phyloP scores from a whole-genome alignment of 192 early-diverging fungal genomes.

The Jimgerdemannia lactiflua region DNA sequence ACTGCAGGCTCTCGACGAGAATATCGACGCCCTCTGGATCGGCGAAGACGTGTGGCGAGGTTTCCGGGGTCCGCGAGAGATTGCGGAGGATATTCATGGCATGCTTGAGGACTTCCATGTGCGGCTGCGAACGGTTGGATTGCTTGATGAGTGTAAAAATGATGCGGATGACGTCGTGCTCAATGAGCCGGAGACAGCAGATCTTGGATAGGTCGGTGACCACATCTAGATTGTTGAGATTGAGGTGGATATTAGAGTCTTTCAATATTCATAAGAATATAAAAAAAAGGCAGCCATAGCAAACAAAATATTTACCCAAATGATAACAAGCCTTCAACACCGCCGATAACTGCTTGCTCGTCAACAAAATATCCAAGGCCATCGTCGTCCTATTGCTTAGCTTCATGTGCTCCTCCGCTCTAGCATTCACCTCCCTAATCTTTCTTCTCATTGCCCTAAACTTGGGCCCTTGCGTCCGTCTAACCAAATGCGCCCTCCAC shows the following conservation, averaged over 20 bases:
- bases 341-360: constrained; percentile 36
- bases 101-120: constrained; percentile 40
- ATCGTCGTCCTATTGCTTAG: constrained; percentile 38
- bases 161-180: constrained; percentile 36
- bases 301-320: constrained; percentile 19
- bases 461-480: constrained; percentile 27
- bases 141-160: constrained; percentile 37
- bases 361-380: constrained; percentile 35
- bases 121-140: constrained; percentile 34
- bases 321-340: constrained; percentile 42
- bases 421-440: constrained; percentile 34
- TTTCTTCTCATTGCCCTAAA: constrained; percentile 29
- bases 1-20: constrained; percentile 30
- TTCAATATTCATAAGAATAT: constrained; percentile 1
- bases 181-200: constrained; percentile 34
- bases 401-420: constrained; percentile 41
- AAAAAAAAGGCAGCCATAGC: neutral
- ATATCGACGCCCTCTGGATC: constrained; percentile 30
- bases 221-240: constrained; percentile 16
- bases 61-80: constrained; percentile 24
- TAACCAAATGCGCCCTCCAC: constrained; percentile 34
- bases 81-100: constrained; percentile 36
- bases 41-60: constrained; percentile 23
- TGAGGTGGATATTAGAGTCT: neutral
- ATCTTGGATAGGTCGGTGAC: constrained; percentile 35